Base-by-base conservation (phyloP, 164 flowering plant species). In the Chloranthus sessilifolius region DNA sequence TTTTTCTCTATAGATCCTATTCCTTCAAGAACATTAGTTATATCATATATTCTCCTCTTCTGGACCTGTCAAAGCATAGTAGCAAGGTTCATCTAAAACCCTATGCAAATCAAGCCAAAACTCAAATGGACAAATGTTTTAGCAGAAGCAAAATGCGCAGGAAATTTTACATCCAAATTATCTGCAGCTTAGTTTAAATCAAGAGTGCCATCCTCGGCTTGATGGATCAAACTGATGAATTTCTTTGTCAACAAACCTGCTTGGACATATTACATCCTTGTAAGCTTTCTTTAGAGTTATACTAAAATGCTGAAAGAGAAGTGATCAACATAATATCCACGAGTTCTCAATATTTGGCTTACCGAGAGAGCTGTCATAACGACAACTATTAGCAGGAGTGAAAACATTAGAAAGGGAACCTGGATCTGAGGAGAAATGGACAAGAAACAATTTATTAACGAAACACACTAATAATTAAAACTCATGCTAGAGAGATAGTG, bases 21-120 rank as follows among this genome's bases (percentile, higher is more conserved):
- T 60, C 98, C 98, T 72, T 88, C 98, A 39, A 88, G 81, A 43
- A 91, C 98, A 81, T 91, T 88, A 27, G 98, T 92, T 41, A 92
- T 88, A 60, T 92, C 96, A 73, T 88, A 88, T 70, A 88, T 85
- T 56, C 98, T 78, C 72, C 96, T 74, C 65, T 92, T 88, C 57
- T 85, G 95, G 29, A 85, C 94, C 90, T 84, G 74, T 19, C 39
- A 44, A 55, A 38, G 15, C 39, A 64, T 20, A 20, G 14, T 20
- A 48, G 27, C 39, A 36, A 37, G 7, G 15, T 55, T 47, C 28
- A 46, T 17, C 12, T 5, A 12, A 37, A 36, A n/a, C n/a, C n/a
- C n/a, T n/a, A n/a, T n/a, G n/a, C 39, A 35, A 38, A 34, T n/a
- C n/a, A n/a, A n/a, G n/a, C n/a, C n/a, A n/a, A n/a, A n/a, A n/a